Evolutionary conservation across 495 filamentous ascomycete genomes (phyloP), one percentile per base, ranked within the genome.

Genomic region (Penicillium longicatenatum): DNA sequence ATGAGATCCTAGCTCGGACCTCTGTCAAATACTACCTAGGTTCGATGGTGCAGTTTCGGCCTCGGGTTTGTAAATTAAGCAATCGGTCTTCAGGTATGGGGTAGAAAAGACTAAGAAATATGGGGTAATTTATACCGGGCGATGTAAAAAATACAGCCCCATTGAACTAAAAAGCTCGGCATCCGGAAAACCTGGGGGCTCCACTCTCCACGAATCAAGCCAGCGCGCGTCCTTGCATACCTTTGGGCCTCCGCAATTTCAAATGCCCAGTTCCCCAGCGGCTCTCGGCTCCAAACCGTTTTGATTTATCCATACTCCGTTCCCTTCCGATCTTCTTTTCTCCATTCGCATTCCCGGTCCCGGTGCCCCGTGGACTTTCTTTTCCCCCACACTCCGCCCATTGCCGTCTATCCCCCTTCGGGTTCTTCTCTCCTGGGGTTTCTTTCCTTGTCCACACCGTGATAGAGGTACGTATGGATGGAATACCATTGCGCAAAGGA

Each of bases 371-470:
- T 72, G 42, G 19, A 48, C 45, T 68, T 61, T 54, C 56, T 65
- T 66, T 65, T 74, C 70, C 73, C 73, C 73, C 71, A 74, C 71
- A 74, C 73, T 75, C 68, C 65, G 65, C 72, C 61, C 58, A 63
- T 68, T 70, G 62, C 62, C 49, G 48, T 46, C 46, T 58, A 44
- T 42, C 31, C 30, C 52, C 55, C 53, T 26, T 21, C 17, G 19
- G 42, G 42, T 20, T 54, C 29, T 24, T 49, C 46, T 16, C 39
- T 3, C n/a, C 19, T 39, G 8, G 19, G 50, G 14, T 11, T 51
- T 51, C 16, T 39, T 53, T 29, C 21, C 35, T 46, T 24, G 33
- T 50, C 4, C 22, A 51, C 30, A 21, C 50, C 50, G 24, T 35
- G 4, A 35, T 35, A 35, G 10, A n/a, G 14, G 37, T 39, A 39